phyloP scores from a whole-genome alignment of 2,329 filamentous ascomycete genomes.

The Paramyrothecium roridum region DNA sequence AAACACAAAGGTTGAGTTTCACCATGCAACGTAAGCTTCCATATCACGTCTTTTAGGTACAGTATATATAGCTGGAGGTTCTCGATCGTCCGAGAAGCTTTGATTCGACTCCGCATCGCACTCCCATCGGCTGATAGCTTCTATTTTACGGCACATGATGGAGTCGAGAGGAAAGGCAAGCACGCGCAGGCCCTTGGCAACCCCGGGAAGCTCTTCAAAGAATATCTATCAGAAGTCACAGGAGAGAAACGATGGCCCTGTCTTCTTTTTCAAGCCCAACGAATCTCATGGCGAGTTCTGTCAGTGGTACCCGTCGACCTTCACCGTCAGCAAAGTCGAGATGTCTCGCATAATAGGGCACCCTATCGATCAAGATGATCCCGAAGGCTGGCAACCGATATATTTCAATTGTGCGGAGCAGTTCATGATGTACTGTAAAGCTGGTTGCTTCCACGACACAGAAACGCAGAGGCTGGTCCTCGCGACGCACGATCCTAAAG shows the following conservation, averaged over 20 bases:
- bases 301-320: slow-evolving; percentile 28
- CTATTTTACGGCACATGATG: too few relatives aligned
- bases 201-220: too few relatives aligned
- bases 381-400: slow-evolving; percentile 12
- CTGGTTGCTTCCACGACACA: slow-evolving; percentile 27
- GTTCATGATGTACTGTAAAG: slow-evolving; percentile 41
- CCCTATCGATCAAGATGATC: slow-evolving; percentile 9
- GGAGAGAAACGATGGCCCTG: neutral
- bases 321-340: slow-evolving; percentile 21
- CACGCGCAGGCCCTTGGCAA: too few relatives aligned
- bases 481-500: slow-evolving; percentile 18
- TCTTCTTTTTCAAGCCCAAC: slow-evolving; percentile 28
- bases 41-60: too few relatives aligned
- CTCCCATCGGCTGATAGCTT: too few relatives aligned
- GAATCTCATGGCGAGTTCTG: slow-evolving; percentile 28
- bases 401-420: slow-evolving; percentile 33
- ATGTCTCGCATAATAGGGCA: slow-evolving; percentile 23
- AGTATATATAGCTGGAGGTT: too few relatives aligned
- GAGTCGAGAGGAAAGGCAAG: too few relatives aligned
- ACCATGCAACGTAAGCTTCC: too few relatives aligned
- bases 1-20: too few relatives aligned
- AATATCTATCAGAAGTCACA: too few relatives aligned
- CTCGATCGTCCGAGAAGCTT: too few relatives aligned
- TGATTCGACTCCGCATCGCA: too few relatives aligned
- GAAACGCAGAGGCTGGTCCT: slow-evolving; percentile 17